Conservation (phyloP, 129 eudicot genomes). For the Chrysanthemum makinoi region DNA sequence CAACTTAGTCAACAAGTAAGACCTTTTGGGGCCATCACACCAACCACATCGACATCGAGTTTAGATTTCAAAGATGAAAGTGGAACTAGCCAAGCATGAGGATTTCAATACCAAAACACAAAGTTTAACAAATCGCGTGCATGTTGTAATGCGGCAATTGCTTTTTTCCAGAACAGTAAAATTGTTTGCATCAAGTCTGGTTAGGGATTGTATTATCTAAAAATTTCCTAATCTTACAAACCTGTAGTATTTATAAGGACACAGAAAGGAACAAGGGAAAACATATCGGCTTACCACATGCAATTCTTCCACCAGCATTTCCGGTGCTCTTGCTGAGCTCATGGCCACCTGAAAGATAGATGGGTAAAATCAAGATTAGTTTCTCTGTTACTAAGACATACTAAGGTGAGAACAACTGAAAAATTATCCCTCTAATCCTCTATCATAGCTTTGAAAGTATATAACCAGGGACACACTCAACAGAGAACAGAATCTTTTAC, state of each 20-base stretch:
- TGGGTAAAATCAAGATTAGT: not conserved
- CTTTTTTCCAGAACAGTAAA: too few relatives aligned
- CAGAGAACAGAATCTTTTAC: too few relatives aligned
- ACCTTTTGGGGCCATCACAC: too few relatives aligned
- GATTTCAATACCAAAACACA: too few relatives aligned
- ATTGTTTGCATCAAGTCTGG: too few relatives aligned
- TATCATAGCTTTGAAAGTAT: too few relatives aligned
- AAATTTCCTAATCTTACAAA: not conserved
- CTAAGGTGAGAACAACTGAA: not conserved
- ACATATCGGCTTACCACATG: constrained; percentile 63
- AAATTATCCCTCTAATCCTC: not conserved
- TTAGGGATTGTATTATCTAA: not conserved
- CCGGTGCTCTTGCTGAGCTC: constrained; percentile 94
- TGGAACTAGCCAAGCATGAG: too few relatives aligned
- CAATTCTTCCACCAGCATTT: constrained; percentile 94
- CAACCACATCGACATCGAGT: too few relatives aligned
- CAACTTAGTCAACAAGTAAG: not conserved
- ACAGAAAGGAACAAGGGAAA: not conserved
- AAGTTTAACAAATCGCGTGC: too few relatives aligned
- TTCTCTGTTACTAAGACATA: not conserved
- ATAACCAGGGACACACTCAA: too few relatives aligned
- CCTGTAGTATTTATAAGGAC: not conserved
- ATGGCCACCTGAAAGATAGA: constrained; percentile 67
- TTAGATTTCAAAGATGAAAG: too few relatives aligned
- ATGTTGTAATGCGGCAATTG: too few relatives aligned